Evolutionary conservation across 805 yeast genomes (phyloP), one percentile per base, ranked within the genome.

Genomic region (Groenewaldozyma tartarivorans): DNA sequence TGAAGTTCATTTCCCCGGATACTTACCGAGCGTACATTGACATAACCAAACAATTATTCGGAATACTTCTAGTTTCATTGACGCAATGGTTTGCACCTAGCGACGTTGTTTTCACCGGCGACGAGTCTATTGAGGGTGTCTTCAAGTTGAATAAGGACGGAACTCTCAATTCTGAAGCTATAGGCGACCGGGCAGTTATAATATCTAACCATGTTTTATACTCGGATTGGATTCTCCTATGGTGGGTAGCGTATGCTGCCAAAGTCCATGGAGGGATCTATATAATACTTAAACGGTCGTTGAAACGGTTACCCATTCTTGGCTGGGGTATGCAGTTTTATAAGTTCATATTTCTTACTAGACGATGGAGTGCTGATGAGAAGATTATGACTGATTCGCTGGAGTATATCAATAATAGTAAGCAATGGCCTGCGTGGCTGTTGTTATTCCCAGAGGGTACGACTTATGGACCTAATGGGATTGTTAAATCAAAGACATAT

Each of bases 371-470:
- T n/a, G 58, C 61, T 1, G 98, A 90, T 58, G 75, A 75, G 56
- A 49, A 68, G 5, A 67, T 67, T 9, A 67, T 88, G 65, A 66
- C 73, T 20, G 71, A 71, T 37, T 72, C 69, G 37, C 65, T 87
- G 42, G 19, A 38, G 16, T 61, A 64, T 13, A 67, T 66, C 33
- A 66, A 81, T n/a, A 81, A 77, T 54, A 53, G 61, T 17, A 61
- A 68, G 49, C 45, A 55, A 4, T 71, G 75, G 74, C 79, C 82
- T 3, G 78, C 79, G 47, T 77, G 81, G 69, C 58, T 92, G 35
- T 62, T 88, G 18, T 59, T 92, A 20, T 92, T 81, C 62, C 98
- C 98, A 1, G 98, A 92, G 60, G 98, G 98, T 4, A 92, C 98
- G 0, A 92, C 86, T 44, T 63, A 82, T 41, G 78, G 92, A 30